Evolutionary conservation across 768 basidiomycete genomes (phyloP).

Genomic region (Epithele typhae): DNA sequence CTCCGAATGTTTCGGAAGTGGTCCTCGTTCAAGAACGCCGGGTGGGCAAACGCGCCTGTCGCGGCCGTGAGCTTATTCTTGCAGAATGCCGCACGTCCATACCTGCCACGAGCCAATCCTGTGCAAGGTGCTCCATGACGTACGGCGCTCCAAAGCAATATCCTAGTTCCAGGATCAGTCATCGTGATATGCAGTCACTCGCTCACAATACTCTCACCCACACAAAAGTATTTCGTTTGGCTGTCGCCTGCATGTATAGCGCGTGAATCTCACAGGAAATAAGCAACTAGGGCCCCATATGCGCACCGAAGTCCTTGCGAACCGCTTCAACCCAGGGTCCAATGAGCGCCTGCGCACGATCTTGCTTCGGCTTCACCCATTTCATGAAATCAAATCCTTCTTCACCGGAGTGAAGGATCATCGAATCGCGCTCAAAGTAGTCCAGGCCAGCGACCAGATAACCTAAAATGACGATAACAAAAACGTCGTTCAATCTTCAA

Average conservation of each 20-base stretch:
- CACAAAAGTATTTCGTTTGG: constrained; percentile 13
- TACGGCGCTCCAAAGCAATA: constrained; percentile 59
- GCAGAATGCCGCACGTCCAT: constrained; percentile 4
- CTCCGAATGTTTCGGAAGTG: constrained; percentile 46
- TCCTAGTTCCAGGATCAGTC: constrained; percentile 29
- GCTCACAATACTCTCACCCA: too few relatives aligned
- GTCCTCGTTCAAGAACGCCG: constrained; percentile 42
- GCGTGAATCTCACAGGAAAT: background rate
- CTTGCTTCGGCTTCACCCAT: constrained; percentile 37
- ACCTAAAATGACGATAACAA: constrained; percentile 35
- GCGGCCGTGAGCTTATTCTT: constrained; percentile 17
- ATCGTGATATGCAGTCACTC: background rate
- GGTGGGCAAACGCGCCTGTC: constrained; percentile 58
- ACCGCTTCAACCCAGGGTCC: constrained; percentile 53
- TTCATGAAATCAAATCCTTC: constrained; percentile 33
- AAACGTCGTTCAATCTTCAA: too few relatives aligned
- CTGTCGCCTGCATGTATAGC: constrained; percentile 23
- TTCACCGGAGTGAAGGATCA: constrained; percentile 36
- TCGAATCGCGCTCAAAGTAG: constrained; percentile 58
- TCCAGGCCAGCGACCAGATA: constrained; percentile 57
- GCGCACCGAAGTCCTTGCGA: constrained; percentile 42
- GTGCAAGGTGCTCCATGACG: constrained; percentile 41
- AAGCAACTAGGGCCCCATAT: constrained; percentile 1
- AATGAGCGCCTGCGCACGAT: constrained; percentile 34
- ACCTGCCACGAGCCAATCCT: constrained; percentile 47